Evolutionary conservation across 257 asterid species (phyloP).

Genomic region (Solanum bulbocastanum): DNA sequence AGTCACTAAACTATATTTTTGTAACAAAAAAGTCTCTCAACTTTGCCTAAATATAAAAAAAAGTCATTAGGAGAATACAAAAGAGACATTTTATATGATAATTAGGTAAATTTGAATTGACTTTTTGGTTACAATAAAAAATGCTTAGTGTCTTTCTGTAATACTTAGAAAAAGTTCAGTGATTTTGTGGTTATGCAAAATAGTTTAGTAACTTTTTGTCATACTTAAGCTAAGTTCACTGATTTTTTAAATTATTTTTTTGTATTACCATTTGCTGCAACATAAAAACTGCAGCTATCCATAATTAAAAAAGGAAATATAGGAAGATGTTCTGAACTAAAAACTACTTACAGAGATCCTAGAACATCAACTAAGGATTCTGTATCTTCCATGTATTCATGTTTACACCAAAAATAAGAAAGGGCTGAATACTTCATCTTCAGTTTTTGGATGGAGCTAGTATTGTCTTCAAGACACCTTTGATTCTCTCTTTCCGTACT

Average conservation of each 20-base stretch:
- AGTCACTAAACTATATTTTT: neutral
- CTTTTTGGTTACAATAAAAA: neutral
- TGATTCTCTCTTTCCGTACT: neutral
- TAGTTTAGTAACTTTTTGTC: neutral
- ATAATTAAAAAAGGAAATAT: neutral
- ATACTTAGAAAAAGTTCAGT: neutral
- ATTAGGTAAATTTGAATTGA: neutral
- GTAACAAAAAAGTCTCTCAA: neutral
- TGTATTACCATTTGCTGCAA: neutral
- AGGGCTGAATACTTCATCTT: neutral
- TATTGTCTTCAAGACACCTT: neutral
- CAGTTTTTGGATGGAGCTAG: neutral
- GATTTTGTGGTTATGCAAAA: neutral
- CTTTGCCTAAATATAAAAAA: neutral
- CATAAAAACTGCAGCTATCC: neutral
- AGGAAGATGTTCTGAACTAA: neutral
- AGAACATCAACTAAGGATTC: neutral
- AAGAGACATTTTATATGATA: neutral
- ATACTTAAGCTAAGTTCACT: neutral
- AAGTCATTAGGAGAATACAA: neutral
- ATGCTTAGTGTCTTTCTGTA: neutral
- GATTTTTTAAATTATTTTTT: neutral
- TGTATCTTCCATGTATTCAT: neutral
- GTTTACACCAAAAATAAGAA: neutral
- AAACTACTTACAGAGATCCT: neutral